Percentiles rank a stretch among this genome's conserved stretches.
phyloP scores from a whole-genome alignment of 495 filamentous ascomycete species.

The Penicillium bialowiezense region DNA sequence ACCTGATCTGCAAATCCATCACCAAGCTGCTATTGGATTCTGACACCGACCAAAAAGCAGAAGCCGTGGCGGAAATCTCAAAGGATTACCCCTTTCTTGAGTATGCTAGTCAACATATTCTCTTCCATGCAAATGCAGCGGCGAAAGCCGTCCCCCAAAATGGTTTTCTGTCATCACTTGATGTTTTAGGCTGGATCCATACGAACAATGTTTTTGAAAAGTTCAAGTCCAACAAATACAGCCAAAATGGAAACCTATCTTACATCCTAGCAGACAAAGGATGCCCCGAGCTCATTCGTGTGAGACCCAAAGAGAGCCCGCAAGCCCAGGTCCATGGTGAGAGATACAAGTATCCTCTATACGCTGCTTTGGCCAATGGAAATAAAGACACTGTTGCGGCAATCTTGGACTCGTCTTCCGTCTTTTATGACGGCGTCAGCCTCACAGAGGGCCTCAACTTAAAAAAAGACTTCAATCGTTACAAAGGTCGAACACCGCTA shows the following conservation, averaged over 20 bases:
- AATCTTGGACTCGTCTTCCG: slow-evolving; percentile 20
- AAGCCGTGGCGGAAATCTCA: slow-evolving; percentile 6
- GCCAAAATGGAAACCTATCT: slow-evolving; percentile 29
- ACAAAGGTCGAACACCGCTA: slow-evolving; percentile 18
- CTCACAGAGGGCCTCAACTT: slow-evolving; percentile 11
- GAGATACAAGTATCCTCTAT: slow-evolving; percentile 39
- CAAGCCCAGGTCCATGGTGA: slow-evolving; percentile 30
- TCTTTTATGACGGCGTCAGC: slow-evolving; percentile 10
- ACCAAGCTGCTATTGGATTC: slow-evolving; percentile 1
- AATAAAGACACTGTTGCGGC: slow-evolving; percentile 21
- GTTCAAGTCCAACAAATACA: slow-evolving; percentile 28
- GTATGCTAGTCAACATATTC: slow-evolving; percentile 41
- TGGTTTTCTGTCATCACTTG: slow-evolving; percentile 34
- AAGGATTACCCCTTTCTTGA: slow-evolving; percentile 40
- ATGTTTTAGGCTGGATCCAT: slow-evolving; percentile 31
- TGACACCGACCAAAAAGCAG: background rate
- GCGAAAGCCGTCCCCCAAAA: slow-evolving; percentile 31
- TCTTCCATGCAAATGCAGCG: slow-evolving; percentile 45
- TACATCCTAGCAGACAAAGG: slow-evolving; percentile 48
- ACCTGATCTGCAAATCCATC: slow-evolving; percentile 5
- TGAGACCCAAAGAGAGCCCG: slow-evolving; percentile 11
- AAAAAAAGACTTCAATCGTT: slow-evolving; percentile 5
- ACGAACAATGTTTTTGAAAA: slow-evolving; percentile 38
- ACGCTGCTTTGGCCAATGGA: slow-evolving; percentile 38
- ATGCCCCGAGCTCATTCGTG: slow-evolving; percentile 35